Conservation (phyloP, 179 eudicot species). For the Spergularia azorica region DNA sequence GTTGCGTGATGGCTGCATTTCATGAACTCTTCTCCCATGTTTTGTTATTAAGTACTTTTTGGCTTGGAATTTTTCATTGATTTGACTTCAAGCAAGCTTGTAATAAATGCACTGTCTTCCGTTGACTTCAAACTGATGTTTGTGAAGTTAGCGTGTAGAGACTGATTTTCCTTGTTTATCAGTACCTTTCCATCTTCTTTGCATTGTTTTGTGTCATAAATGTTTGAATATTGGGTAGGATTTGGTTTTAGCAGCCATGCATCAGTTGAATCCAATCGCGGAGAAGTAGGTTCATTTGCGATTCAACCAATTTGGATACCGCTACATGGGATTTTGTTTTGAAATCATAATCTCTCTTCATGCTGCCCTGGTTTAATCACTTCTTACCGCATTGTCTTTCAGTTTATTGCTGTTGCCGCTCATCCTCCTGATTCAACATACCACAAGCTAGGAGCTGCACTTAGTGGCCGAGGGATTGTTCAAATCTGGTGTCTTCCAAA, state of each 20-base stretch:
- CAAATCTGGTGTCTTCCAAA: conserved; percentile 85
- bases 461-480: conserved; percentile 78
- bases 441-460: conserved; percentile 80
- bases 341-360: neutral
- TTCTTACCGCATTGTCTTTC: conserved; percentile 25
- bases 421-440: conserved; percentile 93
- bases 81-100: neutral
- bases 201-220: too few relatives aligned
- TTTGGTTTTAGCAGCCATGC: too few relatives aligned
- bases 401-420: conserved; percentile 94
- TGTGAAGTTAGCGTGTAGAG: neutral
- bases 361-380: neutral
- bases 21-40: neutral
- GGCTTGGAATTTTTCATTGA: neutral
- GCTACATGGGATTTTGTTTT: neutral
- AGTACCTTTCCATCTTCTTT: too few relatives aligned
- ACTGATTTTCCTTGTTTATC: too few relatives aligned
- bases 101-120: neutral
- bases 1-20: neutral
- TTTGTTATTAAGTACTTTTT: neutral
- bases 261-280: too few relatives aligned
- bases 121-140: conserved; percentile 4
- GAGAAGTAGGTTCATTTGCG: neutral
- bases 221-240: too few relatives aligned
- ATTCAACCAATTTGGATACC: neutral